Base-by-base conservation (phyloP, 352 stramenopile species). In the Pythium sukuiense region DNA sequence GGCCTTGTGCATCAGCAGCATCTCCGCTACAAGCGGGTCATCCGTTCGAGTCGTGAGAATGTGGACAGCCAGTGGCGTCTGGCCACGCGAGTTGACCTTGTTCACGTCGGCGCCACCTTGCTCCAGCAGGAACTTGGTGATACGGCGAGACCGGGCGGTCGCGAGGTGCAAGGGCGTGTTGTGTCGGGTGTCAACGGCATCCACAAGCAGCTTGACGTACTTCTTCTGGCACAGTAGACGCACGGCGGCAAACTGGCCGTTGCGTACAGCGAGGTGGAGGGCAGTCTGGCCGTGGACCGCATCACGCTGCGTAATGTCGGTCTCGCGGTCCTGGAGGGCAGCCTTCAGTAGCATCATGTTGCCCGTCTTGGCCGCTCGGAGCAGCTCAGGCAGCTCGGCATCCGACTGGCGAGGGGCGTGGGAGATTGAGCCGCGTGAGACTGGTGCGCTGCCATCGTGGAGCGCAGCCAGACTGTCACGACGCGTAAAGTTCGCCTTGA, bases 91-190 rank as follows among this genome's bases (percentile, higher is more conserved):
- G 69, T 95, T 95, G 12, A 83, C 72, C 20, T 76, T 75, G 35
- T 73, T 78, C 29, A 87, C 80, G 33, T 82, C 74, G 1, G 87
- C 87, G 20, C 48, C 39, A 27, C 78, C 80, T 6, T 92, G 73
- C 57, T 95, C 85, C 16, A 95, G 76, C 37, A 95, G 32, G 35
- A 83, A 91, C 76, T 93, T 92, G 63, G 87, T 93, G 39, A 95
- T 81, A 8, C 87, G 85, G 3, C 85, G 83, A 48, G 87, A 95
- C 60, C 92, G 92, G 30, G 85, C 87, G n/a, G 82, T 71, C 9
- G 87, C 87, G 20, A 95, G 50, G 55, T 95, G 87, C 55, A 95
- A 56, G 8, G 87, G 80, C 9, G 87, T 93, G 76, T 95, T 95
- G 46, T 82, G 57, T 18, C 87, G 81, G 41, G 79, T 78, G 73